Percentiles rank a stretch among this genome's conserved stretches.
Evolutionary conservation across 768 basidiomycete genomes (phyloP).

Genomic region (Podaxis rugospora): DNA sequence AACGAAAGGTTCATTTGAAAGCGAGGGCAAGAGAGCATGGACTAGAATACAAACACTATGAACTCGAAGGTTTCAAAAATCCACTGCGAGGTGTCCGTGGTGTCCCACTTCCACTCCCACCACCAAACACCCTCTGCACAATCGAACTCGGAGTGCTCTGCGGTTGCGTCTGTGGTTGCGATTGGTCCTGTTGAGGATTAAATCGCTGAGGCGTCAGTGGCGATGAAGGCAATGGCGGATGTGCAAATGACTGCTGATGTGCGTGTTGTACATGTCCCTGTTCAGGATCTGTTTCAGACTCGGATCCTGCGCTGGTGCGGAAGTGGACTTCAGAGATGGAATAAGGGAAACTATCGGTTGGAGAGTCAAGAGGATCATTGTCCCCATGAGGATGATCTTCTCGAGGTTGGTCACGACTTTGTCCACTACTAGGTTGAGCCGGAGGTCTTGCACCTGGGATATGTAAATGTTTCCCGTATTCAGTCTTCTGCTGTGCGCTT

Average conservation of each 20-base stretch:
- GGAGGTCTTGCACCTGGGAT: not conserved
- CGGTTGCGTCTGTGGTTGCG: not conserved
- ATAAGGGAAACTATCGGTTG: constrained; percentile 53
- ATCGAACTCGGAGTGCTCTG: not conserved
- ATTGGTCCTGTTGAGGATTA: not conserved
- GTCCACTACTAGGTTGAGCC: not conserved
- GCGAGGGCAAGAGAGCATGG: not conserved
- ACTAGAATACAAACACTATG: not conserved
- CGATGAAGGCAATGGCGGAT: constrained; percentile 8
- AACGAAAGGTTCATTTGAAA: not conserved
- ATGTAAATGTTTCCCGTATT: not conserved
- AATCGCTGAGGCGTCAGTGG: constrained; percentile 7
- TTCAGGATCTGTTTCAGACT: not conserved
- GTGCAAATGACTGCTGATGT: not conserved
- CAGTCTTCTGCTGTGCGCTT: not conserved
- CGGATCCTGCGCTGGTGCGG: constrained; percentile 33
- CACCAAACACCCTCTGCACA: constrained; percentile 8
- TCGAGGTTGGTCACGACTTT: not conserved
- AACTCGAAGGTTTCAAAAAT: not conserved
- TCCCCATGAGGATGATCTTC: constrained; percentile 3
- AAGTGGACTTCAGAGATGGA: constrained; percentile 53
- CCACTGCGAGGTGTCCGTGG: constrained; percentile 1
- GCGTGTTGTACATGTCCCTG: not conserved
- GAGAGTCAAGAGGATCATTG: constrained; percentile 35
- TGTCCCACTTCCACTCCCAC: not conserved